A percentile compares a stretch with the other conserved stretches of the same genome.
phyloP scores from a whole-genome alignment of 2,329 filamentous ascomycete genomes.

The Xylaria arbuscula region DNA sequence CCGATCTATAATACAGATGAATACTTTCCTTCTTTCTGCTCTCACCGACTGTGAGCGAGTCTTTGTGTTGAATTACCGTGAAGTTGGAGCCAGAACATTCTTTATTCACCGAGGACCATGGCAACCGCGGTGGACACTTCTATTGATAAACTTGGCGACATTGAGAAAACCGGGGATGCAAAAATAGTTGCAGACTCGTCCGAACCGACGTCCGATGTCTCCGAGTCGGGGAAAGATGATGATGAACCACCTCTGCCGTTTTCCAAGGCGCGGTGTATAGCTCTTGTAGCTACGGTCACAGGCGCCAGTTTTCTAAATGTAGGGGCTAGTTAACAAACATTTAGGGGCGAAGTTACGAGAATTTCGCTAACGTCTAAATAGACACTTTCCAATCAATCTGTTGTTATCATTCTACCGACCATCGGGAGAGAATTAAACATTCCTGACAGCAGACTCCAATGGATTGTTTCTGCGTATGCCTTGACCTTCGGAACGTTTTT shows the following conservation, averaged over 20 bases:
- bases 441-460: constrained; percentile 69
- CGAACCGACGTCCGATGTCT: constrained; percentile 32
- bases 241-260: constrained; percentile 49
- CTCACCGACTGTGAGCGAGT: background rate
- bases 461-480: constrained; percentile 74
- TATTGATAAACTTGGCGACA: constrained; percentile 7
- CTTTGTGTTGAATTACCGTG: background rate
- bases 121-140: background rate
- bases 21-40: background rate
- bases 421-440: constrained; percentile 67
- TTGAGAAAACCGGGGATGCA: constrained; percentile 9
- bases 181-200: constrained; percentile 1
- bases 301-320: constrained; percentile 69
- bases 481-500: constrained; percentile 76
- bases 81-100: background rate
- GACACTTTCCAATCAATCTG: constrained; percentile 68
- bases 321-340: constrained; percentile 30
- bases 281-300: constrained; percentile 64
- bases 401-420: constrained; percentile 72
- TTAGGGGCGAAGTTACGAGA: background rate
- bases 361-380: constrained; percentile 43
- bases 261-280: constrained; percentile 64
- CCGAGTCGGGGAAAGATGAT: constrained; percentile 37
- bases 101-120: constrained; percentile 13
- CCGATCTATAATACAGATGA: background rate